Evolutionary conservation across 176 grass and related monocot genomes (phyloP), one percentile per base, ranked within the genome.

Genomic region (Thalia dealbata): DNA sequence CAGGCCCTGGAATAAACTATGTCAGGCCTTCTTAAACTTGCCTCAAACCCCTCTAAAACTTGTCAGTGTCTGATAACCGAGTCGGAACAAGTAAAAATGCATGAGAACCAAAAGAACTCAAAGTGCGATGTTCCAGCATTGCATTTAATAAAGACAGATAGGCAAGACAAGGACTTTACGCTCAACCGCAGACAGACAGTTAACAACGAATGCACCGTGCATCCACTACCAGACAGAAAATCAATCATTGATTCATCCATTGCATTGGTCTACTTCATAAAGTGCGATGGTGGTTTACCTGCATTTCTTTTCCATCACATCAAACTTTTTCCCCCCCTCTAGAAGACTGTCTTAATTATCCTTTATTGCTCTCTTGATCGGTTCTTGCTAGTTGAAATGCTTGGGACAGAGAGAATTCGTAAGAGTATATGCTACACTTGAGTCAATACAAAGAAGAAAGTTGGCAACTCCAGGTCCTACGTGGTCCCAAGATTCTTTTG

Each of bases 1-100:
- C 95, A 67, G 95, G 95, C 61, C 95, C 95, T 99, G 87, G 29
- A 88, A 69, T n/a, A 61, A 83, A 67, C 60, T 52, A 18, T 48
- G 58, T 46, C 10, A 75, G 23, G 52, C 0, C 10, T 8, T 48
- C n/a, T n/a, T n/a, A n/a, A 48, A 48, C 3, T 15, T 64, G 7
- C 18, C 2, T 3, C 51, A 52, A 13, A n/a, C 54, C 14, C 8
- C 21, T n/a, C 6, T n/a, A n/a, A 58, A 58, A 58, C 10, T 52
- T 14, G 51, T 13, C 51, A 38, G 15, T 18, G 15, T 18, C 13
- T 13, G 51, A 3, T 16, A 52, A 52, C 16, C 18, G 10, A 14
- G 22, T 25, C 11, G 10, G 42, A n/a, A 21, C 26, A 28, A 70
- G 6, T 52, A 58, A 23, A 42, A 75, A 38, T 75, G 21, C 55